phyloP scores from a whole-genome alignment of 1,284 basidiomycete genomes.

The Austroboletus olivaceoglutinosus region DNA sequence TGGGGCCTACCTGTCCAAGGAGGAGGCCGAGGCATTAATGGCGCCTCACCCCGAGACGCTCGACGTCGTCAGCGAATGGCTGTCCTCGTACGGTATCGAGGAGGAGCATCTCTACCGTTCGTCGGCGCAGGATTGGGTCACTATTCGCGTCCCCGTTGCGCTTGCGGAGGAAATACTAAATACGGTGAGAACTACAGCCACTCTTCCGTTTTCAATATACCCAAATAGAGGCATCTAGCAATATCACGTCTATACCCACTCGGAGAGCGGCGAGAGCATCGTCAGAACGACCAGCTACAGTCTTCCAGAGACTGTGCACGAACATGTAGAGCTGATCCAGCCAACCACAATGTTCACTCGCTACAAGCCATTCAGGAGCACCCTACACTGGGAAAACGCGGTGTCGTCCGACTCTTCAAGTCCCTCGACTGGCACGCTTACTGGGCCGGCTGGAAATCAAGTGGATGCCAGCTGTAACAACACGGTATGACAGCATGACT shows the following conservation, averaged over 20 bases:
- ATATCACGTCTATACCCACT: slow-evolving; percentile 62
- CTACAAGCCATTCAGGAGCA: slow-evolving; percentile 46
- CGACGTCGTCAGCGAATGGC: slow-evolving; percentile 58
- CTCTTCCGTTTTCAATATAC: background rate
- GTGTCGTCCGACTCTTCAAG: slow-evolving; percentile 2
- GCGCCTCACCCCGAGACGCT: slow-evolving; percentile 56
- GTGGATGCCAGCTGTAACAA: slow-evolving; percentile 51
- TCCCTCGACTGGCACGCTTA: slow-evolving; percentile 18
- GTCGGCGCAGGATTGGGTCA: slow-evolving; percentile 68
- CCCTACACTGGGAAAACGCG: slow-evolving; percentile 36
- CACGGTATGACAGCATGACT: slow-evolving; percentile 32
- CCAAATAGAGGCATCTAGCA: slow-evolving; percentile 38
- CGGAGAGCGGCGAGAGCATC: slow-evolving; percentile 48
- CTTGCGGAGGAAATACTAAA: slow-evolving; percentile 67
- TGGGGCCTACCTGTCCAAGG: slow-evolving; percentile 64
- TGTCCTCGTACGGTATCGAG: slow-evolving; percentile 52
- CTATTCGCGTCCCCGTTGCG: slow-evolving; percentile 54
- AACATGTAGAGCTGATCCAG: slow-evolving; percentile 68
- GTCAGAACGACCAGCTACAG: slow-evolving; percentile 71
- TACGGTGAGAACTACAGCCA: slow-evolving; percentile 45
- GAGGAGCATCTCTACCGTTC: slow-evolving; percentile 50
- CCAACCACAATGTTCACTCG: slow-evolving; percentile 73
- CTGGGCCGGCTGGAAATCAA: slow-evolving; percentile 31
- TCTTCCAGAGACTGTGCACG: slow-evolving; percentile 57
- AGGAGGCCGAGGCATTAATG: slow-evolving; percentile 58